A percentile compares a stretch with the other conserved stretches of the same genome.
These are phyloP conservation scores for Verticillium tricorpus DNA, from an alignment of 2,329 filamentous ascomycete species.

Conservation along the genomic window DNA sequence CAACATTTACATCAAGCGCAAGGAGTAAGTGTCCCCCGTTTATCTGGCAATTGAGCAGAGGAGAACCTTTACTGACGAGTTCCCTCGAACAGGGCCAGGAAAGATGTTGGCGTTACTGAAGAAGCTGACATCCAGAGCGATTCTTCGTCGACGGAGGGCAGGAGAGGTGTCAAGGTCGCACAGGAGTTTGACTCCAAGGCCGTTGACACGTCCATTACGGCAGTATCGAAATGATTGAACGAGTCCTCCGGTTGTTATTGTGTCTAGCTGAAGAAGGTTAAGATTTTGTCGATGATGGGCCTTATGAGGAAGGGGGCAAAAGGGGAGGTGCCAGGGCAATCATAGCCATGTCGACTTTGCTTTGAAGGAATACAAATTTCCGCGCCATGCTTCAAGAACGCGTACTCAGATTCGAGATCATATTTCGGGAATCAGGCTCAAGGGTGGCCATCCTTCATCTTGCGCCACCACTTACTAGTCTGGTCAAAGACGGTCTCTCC, in stretches of 20 bases:
- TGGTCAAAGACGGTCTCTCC: not conserved
- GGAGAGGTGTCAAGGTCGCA: not conserved
- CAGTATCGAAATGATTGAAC: not conserved
- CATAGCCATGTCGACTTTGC: too few species aligned
- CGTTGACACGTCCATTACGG: not conserved
- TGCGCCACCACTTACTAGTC: not conserved
- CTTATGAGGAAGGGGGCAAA: too few species aligned
- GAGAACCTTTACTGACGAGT: not conserved
- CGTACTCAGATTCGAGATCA: not conserved
- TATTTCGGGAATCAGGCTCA: not conserved
- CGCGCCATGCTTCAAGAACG: too few species aligned
- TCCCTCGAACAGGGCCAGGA: not conserved
- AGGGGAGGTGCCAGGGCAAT: too few species aligned
- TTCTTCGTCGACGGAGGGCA: not conserved
- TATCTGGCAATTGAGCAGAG: not conserved
- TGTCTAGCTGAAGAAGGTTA: too few species aligned
- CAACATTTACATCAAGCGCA: slow-evolving; percentile 11
- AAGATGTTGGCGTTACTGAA: not conserved
- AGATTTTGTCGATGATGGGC: too few species aligned
- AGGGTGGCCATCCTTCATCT: not conserved
- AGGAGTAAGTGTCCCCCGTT: slow-evolving; percentile 4
- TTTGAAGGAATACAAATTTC: too few species aligned
- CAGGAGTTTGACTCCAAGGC: not conserved
- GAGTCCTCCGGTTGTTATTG: too few species aligned
- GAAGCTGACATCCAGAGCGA: not conserved